phyloP scores from a whole-genome alignment of 345 rosid genomes.

The Aurinia saxatilis region DNA sequence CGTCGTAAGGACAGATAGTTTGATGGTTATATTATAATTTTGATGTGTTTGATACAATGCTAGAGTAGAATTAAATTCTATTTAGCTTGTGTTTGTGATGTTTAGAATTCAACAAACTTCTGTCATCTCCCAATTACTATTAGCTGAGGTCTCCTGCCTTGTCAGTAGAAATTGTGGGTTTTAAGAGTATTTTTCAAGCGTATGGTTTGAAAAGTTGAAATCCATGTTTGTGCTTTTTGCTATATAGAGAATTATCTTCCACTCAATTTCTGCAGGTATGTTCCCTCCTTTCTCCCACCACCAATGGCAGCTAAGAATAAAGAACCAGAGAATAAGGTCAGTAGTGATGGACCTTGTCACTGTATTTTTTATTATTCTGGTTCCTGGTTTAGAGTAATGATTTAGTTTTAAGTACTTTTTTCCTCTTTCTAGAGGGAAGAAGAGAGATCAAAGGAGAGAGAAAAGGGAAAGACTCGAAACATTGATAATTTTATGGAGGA shows the following conservation, averaged over 20 bases:
- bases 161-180: neutral
- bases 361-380: slow-evolving; percentile 8
- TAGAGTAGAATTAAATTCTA: neutral
- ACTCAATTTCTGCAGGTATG: slow-evolving; percentile 62
- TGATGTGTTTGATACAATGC: neutral
- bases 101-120: neutral
- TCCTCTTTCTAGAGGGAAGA: slow-evolving; percentile 53
- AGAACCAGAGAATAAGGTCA: slow-evolving; percentile 71
- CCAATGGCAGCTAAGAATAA: slow-evolving; percentile 70
- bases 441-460: slow-evolving; percentile 59
- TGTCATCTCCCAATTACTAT: neutral
- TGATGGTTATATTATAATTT: slow-evolving; percentile 19
- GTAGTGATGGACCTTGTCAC: neutral
- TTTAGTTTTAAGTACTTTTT: neutral
- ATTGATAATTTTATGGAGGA: slow-evolving; percentile 93
- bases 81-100: neutral
- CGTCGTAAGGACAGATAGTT: slow-evolving; percentile 34
- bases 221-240: neutral
- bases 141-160: neutral
- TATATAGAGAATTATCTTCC: slow-evolving; percentile 35
- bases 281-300: slow-evolving; percentile 88
- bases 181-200: neutral
- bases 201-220: neutral
- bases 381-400: neutral
- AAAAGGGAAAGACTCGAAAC: slow-evolving; percentile 69